Conservation (phyloP, 176 grass and related monocot genomes). For the Musa troglodytarum region DNA sequence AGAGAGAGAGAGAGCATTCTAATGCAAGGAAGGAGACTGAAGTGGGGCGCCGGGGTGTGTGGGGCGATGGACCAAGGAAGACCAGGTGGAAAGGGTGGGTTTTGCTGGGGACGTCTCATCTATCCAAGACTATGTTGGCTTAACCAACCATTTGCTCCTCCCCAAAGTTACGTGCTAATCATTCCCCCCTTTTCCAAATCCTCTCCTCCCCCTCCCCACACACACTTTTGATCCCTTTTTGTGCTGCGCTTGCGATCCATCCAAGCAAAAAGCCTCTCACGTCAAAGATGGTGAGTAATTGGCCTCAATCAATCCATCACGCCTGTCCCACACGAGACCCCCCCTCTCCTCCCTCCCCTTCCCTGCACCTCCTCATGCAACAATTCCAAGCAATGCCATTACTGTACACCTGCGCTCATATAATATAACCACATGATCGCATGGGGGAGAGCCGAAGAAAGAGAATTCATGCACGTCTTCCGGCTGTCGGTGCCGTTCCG, state of each 20-base stretch:
- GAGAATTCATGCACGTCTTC: no score
- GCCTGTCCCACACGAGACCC: not conserved
- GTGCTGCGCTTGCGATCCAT: not conserved
- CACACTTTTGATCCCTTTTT: not conserved
- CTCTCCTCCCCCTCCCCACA: not conserved
- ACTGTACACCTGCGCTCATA: no score
- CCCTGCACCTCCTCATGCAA: not conserved
- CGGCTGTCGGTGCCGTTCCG: no score
- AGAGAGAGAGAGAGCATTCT: no score
- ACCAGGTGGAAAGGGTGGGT: not conserved
- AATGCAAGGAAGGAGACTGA: no score
- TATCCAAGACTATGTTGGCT: not conserved
- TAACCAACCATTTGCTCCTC: slow-evolving; percentile 8
- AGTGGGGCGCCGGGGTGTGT: no score
- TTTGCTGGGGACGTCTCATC: not conserved
- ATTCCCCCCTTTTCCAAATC: not conserved
- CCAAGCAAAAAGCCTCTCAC: not conserved
- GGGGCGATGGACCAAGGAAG: no score
- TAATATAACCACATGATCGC: no score
- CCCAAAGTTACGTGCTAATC: slow-evolving; percentile 11
- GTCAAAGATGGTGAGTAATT: slow-evolving; percentile 8
- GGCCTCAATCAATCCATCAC: slow-evolving; percentile 3
- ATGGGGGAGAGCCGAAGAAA: no score
- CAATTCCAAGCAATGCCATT: not conserved
- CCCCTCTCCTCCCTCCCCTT: not conserved